Percentiles rank a stretch among this genome's conserved stretches.
Conservation (phyloP, 2,329 filamentous ascomycete species). For the Teratosphaeria viscida region DNA sequence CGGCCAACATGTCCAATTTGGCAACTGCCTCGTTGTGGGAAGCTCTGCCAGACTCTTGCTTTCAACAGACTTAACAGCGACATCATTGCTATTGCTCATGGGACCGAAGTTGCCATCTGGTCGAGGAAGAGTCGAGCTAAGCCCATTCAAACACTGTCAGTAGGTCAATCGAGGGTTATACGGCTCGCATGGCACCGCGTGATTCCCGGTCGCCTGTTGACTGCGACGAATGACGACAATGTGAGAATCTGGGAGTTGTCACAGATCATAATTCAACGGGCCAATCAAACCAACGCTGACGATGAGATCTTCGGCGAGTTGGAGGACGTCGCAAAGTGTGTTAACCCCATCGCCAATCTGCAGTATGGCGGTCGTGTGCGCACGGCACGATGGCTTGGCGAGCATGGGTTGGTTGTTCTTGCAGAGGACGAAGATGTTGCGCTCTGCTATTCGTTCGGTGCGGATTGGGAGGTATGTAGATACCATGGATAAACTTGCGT, state of each 20-base stretch:
- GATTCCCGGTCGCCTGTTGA: slow-evolving; percentile 3
- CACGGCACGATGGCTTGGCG: slow-evolving; percentile 13
- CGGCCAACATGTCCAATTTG: not conserved
- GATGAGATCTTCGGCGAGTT: slow-evolving; percentile 10
- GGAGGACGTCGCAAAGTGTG: slow-evolving; percentile 4
- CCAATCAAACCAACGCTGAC: not conserved
- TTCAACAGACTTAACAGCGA: not conserved
- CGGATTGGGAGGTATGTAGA: slow-evolving; percentile 4
- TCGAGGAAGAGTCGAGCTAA: not conserved
- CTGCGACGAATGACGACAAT: not conserved
- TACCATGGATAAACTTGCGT: not conserved
- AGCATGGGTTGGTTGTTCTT: slow-evolving; percentile 16
- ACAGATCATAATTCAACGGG: not conserved
- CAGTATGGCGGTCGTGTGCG: slow-evolving; percentile 3
- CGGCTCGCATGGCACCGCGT: slow-evolving; percentile 5
- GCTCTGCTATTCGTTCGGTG: slow-evolving; percentile 13
- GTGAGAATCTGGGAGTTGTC: slow-evolving; percentile 6
- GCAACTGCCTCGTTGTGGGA: not conserved
- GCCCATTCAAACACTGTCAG: not conserved
- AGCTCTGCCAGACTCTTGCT: not conserved
- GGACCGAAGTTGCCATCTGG: slow-evolving; percentile 1
- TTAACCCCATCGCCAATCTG: slow-evolving; percentile 4
- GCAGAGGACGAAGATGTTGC: slow-evolving; percentile 8
- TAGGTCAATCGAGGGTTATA: not conserved
- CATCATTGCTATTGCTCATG: slow-evolving; percentile 1